These are phyloP conservation scores for Fusarium globosum DNA, from an alignment of 2,329 filamentous ascomycete genomes.

Conservation along the genomic window DNA sequence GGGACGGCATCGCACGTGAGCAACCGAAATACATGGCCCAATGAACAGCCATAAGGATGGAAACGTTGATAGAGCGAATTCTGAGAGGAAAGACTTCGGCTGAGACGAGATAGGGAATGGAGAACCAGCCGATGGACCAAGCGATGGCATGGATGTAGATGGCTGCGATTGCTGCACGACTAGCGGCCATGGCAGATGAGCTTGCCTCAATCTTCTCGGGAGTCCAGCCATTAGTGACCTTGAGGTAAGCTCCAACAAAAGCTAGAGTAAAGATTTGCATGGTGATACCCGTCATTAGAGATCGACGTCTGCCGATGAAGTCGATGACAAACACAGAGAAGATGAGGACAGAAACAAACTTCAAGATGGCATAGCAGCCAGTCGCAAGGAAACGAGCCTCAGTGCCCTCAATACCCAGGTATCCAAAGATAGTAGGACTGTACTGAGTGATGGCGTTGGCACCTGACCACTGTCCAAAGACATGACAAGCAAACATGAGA, in stretches of 20 bases:
- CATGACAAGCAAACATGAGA: slow-evolving; percentile 46
- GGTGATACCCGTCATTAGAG: slow-evolving; percentile 49
- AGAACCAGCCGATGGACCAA: slow-evolving; percentile 61
- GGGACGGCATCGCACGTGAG: slow-evolving; percentile 49
- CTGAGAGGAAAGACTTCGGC: slow-evolving; percentile 58
- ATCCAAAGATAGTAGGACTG: slow-evolving; percentile 46
- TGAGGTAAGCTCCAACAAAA: slow-evolving; percentile 47
- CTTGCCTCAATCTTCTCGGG: slow-evolving; percentile 25
- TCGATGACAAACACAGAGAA: slow-evolving; percentile 48
- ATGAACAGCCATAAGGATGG: slow-evolving; percentile 57
- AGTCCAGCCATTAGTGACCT: slow-evolving; percentile 43
- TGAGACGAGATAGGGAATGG: slow-evolving; percentile 57
- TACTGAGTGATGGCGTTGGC: slow-evolving; percentile 49
- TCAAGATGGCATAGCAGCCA: slow-evolving; percentile 43
- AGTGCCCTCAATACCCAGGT: slow-evolving; percentile 40
- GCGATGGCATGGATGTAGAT: slow-evolving; percentile 58
- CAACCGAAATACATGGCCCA: slow-evolving; percentile 52
- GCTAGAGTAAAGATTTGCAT: slow-evolving; percentile 48
- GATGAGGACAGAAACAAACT: slow-evolving; percentile 44
- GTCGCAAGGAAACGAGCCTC: slow-evolving; percentile 44
- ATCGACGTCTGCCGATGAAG: slow-evolving; percentile 47
- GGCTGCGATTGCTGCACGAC: slow-evolving; percentile 54
- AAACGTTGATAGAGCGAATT: slow-evolving; percentile 54
- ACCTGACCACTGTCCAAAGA: slow-evolving; percentile 45
- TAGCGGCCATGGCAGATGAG: slow-evolving; percentile 45